Percentiles rank a stretch among this genome's conserved stretches.
phyloP scores from a whole-genome alignment of 345 rosid genomes.

The sweet orange (Citrus sinensis) region DVS_A1.0 CM039169.1:5682501-5683000 shows the following conservation, averaged over 20 bases:
- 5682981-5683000: slow-evolving; percentile 29
- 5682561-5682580: neutral
- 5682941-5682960: slow-evolving; percentile 7
- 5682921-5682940: slow-evolving; percentile 1
- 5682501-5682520: too few species aligned
- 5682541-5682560: neutral
- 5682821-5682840: too few species aligned
- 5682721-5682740: too few species aligned
- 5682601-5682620: neutral
- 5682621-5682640: neutral
- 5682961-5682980: slow-evolving; percentile 6
- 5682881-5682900: neutral
- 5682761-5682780: too few species aligned
- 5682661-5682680: too few species aligned
- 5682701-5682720: too few species aligned
- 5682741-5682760: too few species aligned
- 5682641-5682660: neutral
- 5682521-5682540: too few species aligned
- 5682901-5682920: neutral
- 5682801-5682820: too few species aligned
- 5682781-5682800: neutral
- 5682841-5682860: neutral
- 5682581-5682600: neutral
- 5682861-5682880: neutral
- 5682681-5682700: too few species aligned